Conservation (phyloP, 495 filamentous ascomycete genomes). For the Pseudoneurospora amorphoporcata region DNA sequence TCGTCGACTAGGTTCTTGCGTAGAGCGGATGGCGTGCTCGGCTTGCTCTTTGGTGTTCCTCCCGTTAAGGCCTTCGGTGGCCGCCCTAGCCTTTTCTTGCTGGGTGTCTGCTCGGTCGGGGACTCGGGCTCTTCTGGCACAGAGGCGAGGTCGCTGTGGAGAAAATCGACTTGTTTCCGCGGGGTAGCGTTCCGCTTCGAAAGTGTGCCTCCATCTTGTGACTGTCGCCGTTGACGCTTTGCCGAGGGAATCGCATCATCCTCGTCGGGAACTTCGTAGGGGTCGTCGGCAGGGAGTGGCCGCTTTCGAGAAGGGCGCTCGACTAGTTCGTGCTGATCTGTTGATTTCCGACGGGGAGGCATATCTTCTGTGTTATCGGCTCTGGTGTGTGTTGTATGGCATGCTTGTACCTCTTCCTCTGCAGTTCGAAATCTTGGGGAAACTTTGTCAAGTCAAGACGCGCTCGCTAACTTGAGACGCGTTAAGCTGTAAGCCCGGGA, state of each 20-base stretch:
- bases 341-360: slow-evolving; percentile 8
- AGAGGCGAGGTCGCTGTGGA: background rate
- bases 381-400: background rate
- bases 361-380: background rate
- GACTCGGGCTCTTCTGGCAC: background rate
- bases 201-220: background rate
- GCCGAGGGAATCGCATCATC: slow-evolving; percentile 5
- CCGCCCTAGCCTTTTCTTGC: slow-evolving; percentile 14
- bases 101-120: slow-evolving; percentile 9
- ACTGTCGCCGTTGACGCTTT: slow-evolving; percentile 7
- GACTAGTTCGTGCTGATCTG: slow-evolving; percentile 3
- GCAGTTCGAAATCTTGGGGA: background rate
- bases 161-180: background rate
- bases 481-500: background rate
- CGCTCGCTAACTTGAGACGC: background rate
- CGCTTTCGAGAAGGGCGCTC: slow-evolving; percentile 11
- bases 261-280: slow-evolving; percentile 23
- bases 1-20: slow-evolving; percentile 18
- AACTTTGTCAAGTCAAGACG: background rate
- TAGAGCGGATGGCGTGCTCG: slow-evolving; percentile 21
- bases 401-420: background rate
- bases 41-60: slow-evolving; percentile 7
- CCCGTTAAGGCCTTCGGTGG: slow-evolving; percentile 12
- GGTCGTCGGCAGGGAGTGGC: slow-evolving; percentile 8
- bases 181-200: background rate